Evolutionary conservation across 1,284 basidiomycete genomes (phyloP), one percentile per base, ranked within the genome.

Genomic region (Cryptococcus floricola): DNA sequence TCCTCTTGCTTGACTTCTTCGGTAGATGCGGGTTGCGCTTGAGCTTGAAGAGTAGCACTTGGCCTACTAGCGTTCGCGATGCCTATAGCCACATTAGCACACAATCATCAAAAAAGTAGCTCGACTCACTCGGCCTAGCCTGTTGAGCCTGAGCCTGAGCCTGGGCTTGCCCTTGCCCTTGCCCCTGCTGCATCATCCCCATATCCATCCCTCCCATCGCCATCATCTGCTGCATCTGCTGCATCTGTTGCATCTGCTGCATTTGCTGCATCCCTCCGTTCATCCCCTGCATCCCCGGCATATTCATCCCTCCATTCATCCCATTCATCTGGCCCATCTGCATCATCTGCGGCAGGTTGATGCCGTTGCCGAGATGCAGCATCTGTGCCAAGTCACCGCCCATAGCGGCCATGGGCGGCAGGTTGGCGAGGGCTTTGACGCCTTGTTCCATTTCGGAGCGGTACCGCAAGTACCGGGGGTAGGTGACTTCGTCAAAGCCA

Each of bases 401-500:
- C 16, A n/a, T n/a, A 9, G 39, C 19, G 27, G 39, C 25, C 50
- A 53, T 19, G 28, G 9, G 23, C 4, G 1, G 13, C 5, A 13
- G 12, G 23, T 42, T 25, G 31, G 28, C 76, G 53, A 77, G 65
- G 10, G 69, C 69, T 25, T 71, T 62, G 3, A 73, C 58, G 0
- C 77, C 86, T 52, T 83, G 83, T 6, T 89, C 88, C 63, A 95
- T 80, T 57, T 90, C 88, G 42, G 88, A 81, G 68, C 93, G 83
- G 66, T 90, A 86, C 71, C 88, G 87, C 67, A 90, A 88, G 75
- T 94, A 99, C 46, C 87, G 85, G 65, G 90, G 88, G 91, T 93
- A 99, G 18, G 88, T 88, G 13, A 91, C 83, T 77, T 99, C 96
- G 74, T 98, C 95, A 72, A 98, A 98, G 0, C 96, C 96, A 68